Conservation (phyloP, 2,329 filamentous ascomycete species). For the Emmonsiellopsis sp. region DNA sequence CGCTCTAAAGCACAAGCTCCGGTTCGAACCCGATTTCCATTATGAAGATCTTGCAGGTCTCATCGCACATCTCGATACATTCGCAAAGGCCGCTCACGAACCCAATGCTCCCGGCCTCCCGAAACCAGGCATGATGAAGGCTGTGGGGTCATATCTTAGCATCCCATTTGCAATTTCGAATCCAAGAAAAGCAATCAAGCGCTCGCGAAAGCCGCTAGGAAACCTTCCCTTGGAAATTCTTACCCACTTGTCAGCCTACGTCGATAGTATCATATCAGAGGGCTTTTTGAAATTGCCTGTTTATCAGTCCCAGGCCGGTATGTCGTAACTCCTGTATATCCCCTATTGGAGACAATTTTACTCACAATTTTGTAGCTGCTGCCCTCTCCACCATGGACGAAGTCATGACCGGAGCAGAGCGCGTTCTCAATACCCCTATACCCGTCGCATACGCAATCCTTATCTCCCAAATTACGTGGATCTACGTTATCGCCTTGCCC, state of each 20-base stretch:
- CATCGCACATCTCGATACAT: slow-evolving; percentile 64
- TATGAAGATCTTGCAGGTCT: slow-evolving; percentile 65
- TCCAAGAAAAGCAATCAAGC: slow-evolving; percentile 68
- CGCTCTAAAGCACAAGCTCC: slow-evolving; percentile 69
- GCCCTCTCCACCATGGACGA: slow-evolving; percentile 60
- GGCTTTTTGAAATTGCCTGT: slow-evolving; percentile 18
- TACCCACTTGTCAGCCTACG: slow-evolving; percentile 58
- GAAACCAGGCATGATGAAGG: slow-evolving; percentile 50
- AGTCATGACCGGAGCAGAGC: slow-evolving; percentile 61
- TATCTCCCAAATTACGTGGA: slow-evolving; percentile 77
- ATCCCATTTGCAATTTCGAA: slow-evolving; percentile 68
- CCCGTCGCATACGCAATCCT: slow-evolving; percentile 76
- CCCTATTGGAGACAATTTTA: not conserved
- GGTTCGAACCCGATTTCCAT: slow-evolving; percentile 70
- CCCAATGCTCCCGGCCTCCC: slow-evolving; percentile 23
- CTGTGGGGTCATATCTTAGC: slow-evolving; percentile 62
- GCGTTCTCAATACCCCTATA: slow-evolving; percentile 71
- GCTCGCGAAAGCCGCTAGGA: slow-evolving; percentile 60
- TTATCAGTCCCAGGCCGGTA: slow-evolving; percentile 17
- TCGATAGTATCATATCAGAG: slow-evolving; percentile 49
- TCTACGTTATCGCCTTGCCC: slow-evolving; percentile 70
- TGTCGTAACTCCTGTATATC: slow-evolving; percentile 2
- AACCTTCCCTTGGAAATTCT: slow-evolving; percentile 79
- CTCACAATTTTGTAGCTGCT: slow-evolving; percentile 36
- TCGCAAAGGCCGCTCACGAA: slow-evolving; percentile 53